phyloP scores from a whole-genome alignment of 345 rosid genomes.

The Eucalyptus regnans region DNA sequence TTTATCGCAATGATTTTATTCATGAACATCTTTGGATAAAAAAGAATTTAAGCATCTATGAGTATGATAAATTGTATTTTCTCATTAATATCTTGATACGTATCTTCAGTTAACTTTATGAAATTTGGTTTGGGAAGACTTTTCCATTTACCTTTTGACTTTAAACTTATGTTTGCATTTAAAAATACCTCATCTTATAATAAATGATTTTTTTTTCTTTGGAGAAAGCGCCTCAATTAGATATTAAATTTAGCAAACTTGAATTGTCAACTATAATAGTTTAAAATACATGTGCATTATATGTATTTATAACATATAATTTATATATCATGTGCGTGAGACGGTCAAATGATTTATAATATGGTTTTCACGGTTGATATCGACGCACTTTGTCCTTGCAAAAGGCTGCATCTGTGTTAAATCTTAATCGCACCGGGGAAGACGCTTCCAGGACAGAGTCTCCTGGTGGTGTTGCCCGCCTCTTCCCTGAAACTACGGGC shows the following conservation, averaged over 20 bases:
- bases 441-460: not conserved
- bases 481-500: not conserved
- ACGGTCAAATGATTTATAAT: not conserved
- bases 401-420: not conserved
- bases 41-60: not conserved
- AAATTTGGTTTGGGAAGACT: not conserved
- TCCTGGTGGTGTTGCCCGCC: not conserved
- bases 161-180: not conserved
- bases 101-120: not conserved
- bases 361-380: not conserved
- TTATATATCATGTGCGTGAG: fast-evolving
- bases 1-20: not conserved
- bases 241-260: not conserved
- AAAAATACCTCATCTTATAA: not conserved
- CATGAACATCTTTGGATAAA: not conserved
- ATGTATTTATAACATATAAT: not conserved
- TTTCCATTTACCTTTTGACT: not conserved
- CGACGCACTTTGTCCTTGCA: not conserved
- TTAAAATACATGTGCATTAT: not conserved
- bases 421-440: not conserved
- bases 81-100: not conserved
- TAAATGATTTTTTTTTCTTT: not conserved
- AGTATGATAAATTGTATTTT: not conserved
- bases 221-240: not conserved
- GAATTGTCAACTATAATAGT: not conserved